A percentile compares a stretch with the other conserved stretches of the same genome.
These are phyloP conservation scores for Hibiscus tridactylites DNA, from an alignment of 345 rosid species.

Conservation along the genomic window DNA sequence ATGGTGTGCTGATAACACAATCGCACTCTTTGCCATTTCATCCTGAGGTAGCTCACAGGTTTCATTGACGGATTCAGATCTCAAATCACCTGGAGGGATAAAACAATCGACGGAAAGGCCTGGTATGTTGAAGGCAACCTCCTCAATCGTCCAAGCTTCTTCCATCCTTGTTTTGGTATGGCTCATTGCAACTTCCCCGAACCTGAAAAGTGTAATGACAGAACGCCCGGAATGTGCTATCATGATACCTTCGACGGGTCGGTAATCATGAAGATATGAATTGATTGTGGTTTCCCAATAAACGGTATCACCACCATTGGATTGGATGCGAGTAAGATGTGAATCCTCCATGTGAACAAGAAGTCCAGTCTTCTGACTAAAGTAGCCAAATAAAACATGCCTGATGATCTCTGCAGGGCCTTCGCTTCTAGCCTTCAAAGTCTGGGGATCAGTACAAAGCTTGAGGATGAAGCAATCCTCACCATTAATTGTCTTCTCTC, in stretches of 20 bases:
- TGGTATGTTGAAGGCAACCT: slow-evolving; percentile 88
- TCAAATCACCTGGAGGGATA: slow-evolving; percentile 83
- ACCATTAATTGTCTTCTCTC: slow-evolving; percentile 69
- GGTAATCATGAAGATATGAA: slow-evolving; percentile 72
- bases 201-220: slow-evolving; percentile 77
- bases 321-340: slow-evolving; percentile 76
- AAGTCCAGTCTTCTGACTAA: slow-evolving; percentile 86
- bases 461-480: slow-evolving; percentile 91
- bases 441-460: slow-evolving; percentile 65
- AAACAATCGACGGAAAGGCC: slow-evolving; percentile 84
- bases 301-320: slow-evolving; percentile 67
- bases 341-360: slow-evolving; percentile 83
- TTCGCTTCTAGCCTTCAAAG: slow-evolving; percentile 72
- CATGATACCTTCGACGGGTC: slow-evolving; percentile 85
- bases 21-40: slow-evolving; percentile 43
- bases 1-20: slow-evolving; percentile 39
- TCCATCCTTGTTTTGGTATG: slow-evolving; percentile 92
- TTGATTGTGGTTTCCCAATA: slow-evolving; percentile 92
- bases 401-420: slow-evolving; percentile 87
- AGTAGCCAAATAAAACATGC: slow-evolving; percentile 81
- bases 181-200: slow-evolving; percentile 84
- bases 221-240: slow-evolving; percentile 90
- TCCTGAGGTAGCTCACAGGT: slow-evolving; percentile 58
- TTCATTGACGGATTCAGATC: slow-evolving; percentile 47
- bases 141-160: slow-evolving; percentile 92